phyloP scores from a whole-genome alignment of 2,329 filamentous ascomycete genomes.

The Leptographium procerum region DNA sequence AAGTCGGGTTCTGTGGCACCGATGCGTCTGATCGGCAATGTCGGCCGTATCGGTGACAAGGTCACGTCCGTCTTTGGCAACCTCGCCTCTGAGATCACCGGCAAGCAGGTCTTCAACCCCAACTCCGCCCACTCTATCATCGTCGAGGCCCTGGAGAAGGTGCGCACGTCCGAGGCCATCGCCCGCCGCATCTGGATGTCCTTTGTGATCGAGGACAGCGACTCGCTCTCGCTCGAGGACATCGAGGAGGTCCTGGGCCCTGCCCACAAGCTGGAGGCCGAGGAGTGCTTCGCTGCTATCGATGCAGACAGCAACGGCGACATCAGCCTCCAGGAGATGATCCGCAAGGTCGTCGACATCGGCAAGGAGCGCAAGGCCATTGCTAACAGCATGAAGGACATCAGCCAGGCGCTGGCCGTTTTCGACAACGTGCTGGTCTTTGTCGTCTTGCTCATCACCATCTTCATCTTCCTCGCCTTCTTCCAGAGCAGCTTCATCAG shows the following conservation, averaged over 20 bases:
- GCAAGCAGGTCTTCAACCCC: slow-evolving; percentile 89
- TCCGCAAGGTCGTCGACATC: slow-evolving; percentile 73
- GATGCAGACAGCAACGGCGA: slow-evolving; percentile 88
- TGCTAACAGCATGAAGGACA: slow-evolving; percentile 89
- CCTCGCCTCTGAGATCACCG: slow-evolving; percentile 86
- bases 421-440: slow-evolving; percentile 78
- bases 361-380: slow-evolving; percentile 82
- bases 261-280: slow-evolving; percentile 62
- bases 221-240: slow-evolving; percentile 69
- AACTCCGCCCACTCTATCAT: slow-evolving; percentile 85
- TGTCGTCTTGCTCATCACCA: slow-evolving; percentile 65
- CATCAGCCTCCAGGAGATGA: slow-evolving; percentile 91
- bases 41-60: slow-evolving; percentile 80
- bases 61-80: slow-evolving; percentile 89
- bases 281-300: slow-evolving; percentile 70
- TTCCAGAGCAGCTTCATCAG: slow-evolving; percentile 77
- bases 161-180: slow-evolving; percentile 74
- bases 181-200: slow-evolving; percentile 97
- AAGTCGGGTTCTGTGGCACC: slow-evolving; percentile 57
- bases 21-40: slow-evolving; percentile 62
- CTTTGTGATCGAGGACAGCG: slow-evolving; percentile 81
- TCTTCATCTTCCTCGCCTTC: slow-evolving; percentile 84
- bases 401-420: slow-evolving; percentile 84
- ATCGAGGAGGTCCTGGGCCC: slow-evolving; percentile 77
- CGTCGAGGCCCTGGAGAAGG: slow-evolving; percentile 77